These are phyloP conservation scores for Trametopsis cervina DNA, from an alignment of 768 basidiomycete genomes.

Conservation along the genomic window DNA sequence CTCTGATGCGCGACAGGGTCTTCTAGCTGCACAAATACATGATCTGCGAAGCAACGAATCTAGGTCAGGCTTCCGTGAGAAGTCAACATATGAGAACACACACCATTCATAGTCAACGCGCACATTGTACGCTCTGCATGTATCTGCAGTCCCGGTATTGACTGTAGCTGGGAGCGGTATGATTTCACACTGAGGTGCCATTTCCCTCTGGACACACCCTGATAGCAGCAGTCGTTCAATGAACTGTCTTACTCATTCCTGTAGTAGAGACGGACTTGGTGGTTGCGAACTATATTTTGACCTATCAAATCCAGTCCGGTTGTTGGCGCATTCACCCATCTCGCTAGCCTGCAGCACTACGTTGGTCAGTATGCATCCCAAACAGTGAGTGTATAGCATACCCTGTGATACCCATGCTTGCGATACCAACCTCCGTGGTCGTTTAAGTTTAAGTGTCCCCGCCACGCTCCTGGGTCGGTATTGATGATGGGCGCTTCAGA, in stretches of 20 bases:
- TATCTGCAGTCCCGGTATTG: slow-evolving; percentile 42
- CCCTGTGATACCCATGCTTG: slow-evolving; percentile 17
- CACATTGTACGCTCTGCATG: slow-evolving; percentile 65
- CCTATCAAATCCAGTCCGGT: slow-evolving; percentile 60
- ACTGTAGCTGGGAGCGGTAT: slow-evolving; percentile 66
- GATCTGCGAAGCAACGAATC: slow-evolving; percentile 27
- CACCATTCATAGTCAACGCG: slow-evolving; percentile 64
- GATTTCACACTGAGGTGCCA: slow-evolving; percentile 70
- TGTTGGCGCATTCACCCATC: slow-evolving; percentile 80
- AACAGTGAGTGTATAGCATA: neutral
- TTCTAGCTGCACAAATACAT: slow-evolving; percentile 73
- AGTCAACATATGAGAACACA: neutral
- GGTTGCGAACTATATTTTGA: slow-evolving; percentile 64
- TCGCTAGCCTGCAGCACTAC: slow-evolving; percentile 45
- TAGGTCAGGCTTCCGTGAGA: neutral
- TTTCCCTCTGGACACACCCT: slow-evolving; percentile 56
- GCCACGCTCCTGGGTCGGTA: too few relatives aligned
- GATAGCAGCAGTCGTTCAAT: slow-evolving; percentile 8
- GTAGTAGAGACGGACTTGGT: slow-evolving; percentile 42
- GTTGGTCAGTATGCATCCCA: neutral
- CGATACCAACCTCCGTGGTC: neutral
- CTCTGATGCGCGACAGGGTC: slow-evolving; percentile 67
- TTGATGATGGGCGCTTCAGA: too few relatives aligned
- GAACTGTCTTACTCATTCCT: slow-evolving; percentile 3
- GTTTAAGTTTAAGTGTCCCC: neutral